These are phyloP conservation scores for Pseudonitzschia multiseries DNA, from an alignment of 108 stramenopile genomes.

Conservation along the genomic window DNA sequence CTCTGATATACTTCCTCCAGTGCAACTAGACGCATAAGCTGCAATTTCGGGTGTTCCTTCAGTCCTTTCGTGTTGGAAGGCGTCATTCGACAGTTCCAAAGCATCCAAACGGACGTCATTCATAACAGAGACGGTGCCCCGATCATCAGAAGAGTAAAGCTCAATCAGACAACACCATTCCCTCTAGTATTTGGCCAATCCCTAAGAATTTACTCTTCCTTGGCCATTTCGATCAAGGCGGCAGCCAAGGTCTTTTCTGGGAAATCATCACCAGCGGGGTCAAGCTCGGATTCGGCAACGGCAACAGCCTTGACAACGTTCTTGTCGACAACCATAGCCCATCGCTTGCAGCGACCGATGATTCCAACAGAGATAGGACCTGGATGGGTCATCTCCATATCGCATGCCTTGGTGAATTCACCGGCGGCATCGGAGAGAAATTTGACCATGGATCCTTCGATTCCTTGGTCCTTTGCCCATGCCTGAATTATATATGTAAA, in stretches of 20 bases:
- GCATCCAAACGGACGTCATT: slow-evolving; percentile 29
- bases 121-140: slow-evolving; percentile 14
- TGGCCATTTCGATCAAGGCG: slow-evolving; percentile 49
- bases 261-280: slow-evolving; percentile 65
- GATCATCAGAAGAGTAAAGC: neutral
- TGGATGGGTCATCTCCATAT: slow-evolving; percentile 62
- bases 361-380: slow-evolving; percentile 59
- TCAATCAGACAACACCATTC: neutral
- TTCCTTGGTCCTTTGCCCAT: slow-evolving; percentile 64
- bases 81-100: neutral
- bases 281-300: slow-evolving; percentile 60
- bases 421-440: slow-evolving; percentile 66
- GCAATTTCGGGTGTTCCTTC: slow-evolving; percentile 15
- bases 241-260: slow-evolving; percentile 46
- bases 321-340: slow-evolving; percentile 62
- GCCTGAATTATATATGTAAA: slow-evolving; percentile 28
- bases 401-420: slow-evolving; percentile 60
- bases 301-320: slow-evolving; percentile 59
- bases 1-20: neutral
- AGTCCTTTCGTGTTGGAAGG: slow-evolving; percentile 1
- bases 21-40: slow-evolving; percentile 25
- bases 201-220: slow-evolving; percentile 15
- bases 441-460: slow-evolving; percentile 44
- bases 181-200: neutral
- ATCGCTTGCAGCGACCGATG: slow-evolving; percentile 73